A percentile compares a stretch with the other conserved stretches of the same genome.
phyloP scores from a whole-genome alignment of 2,329 filamentous ascomycete species.

The Dothidotthia symphoricarpi region DNA sequence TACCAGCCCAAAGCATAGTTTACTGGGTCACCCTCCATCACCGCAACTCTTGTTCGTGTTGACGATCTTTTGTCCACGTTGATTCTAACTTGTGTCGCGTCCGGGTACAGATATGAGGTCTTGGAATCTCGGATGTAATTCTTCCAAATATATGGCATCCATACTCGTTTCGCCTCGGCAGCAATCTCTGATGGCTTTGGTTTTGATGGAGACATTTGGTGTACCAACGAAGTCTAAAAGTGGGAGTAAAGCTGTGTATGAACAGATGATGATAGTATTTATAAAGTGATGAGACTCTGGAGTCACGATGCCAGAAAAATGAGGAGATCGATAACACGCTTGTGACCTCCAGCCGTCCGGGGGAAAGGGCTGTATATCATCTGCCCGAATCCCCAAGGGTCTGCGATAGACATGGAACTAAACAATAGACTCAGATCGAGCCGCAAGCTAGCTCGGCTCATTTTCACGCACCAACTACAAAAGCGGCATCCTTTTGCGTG shows the following conservation, averaged over 20 bases:
- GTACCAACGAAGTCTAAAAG: constrained; percentile 4
- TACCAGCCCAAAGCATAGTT: constrained; percentile 61
- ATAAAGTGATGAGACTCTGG: too few species aligned
- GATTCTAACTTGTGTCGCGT: constrained; percentile 40
- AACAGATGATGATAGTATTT: neutral
- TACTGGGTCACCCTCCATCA: constrained; percentile 48
- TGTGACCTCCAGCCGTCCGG: constrained; percentile 12
- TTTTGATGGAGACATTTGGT: constrained; percentile 55
- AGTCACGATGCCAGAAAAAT: constrained; percentile 1
- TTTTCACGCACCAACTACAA: constrained; percentile 24
- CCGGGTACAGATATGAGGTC: constrained; percentile 58
- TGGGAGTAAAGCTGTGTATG: constrained; percentile 1
- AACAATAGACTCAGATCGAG: constrained; percentile 31
- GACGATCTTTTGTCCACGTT: constrained; percentile 49
- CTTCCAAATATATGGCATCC: constrained; percentile 63
- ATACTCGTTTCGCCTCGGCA: constrained; percentile 68
- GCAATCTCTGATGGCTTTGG: constrained; percentile 68
- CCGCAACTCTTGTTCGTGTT: constrained; percentile 44
- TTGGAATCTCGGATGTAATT: constrained; percentile 56
- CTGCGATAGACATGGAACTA: constrained; percentile 32
- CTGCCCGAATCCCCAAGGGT: constrained; percentile 21
- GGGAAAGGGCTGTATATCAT: constrained; percentile 32
- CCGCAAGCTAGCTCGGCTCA: constrained; percentile 27
- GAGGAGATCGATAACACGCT: constrained; percentile 7
- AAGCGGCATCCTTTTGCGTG: constrained; percentile 30